Percentiles rank a stretch among this genome's conserved stretches.
These are phyloP conservation scores for Saksenaea oblongispora DNA, from an alignment of 371 early-diverging fungal species.

Conservation along the genomic window DNA sequence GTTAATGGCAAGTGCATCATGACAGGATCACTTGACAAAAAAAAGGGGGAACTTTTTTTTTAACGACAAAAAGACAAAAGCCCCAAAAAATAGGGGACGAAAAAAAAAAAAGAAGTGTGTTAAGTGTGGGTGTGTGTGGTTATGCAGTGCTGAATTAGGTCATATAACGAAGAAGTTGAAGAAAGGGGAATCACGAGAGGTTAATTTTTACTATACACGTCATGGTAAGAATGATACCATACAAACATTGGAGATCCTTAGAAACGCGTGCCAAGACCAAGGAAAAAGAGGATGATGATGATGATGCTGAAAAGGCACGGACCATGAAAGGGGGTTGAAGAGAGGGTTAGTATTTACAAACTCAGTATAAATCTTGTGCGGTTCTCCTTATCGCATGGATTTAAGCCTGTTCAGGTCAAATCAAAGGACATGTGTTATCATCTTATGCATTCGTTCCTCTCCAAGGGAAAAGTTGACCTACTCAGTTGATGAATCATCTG, in stretches of 20 bases:
- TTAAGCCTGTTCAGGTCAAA: not conserved
- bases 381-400: not conserved
- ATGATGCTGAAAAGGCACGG: not conserved
- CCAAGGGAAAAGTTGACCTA: not conserved
- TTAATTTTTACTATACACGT: not conserved
- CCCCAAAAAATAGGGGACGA: not conserved
- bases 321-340: not conserved
- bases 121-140: not conserved
- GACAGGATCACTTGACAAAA: constrained; percentile 2
- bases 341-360: not conserved
- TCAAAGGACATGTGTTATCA: not conserved
- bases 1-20: constrained; percentile 3
- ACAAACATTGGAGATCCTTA: constrained; percentile 1
- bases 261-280: not conserved
- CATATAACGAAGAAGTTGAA: not conserved
- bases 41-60: not conserved
- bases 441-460: not conserved
- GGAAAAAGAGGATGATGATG: too few relatives aligned
- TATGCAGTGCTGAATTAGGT: not conserved
- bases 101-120: not conserved
- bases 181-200: not conserved
- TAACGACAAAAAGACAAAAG: too few relatives aligned
- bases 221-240: not conserved
- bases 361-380: not conserved
- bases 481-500: constrained; percentile 6